Percentiles rank a stretch among this genome's conserved stretches.
These are phyloP conservation scores for Diaporthe humulicola DNA, from an alignment of 2,329 filamentous ascomycete species.

Conservation along the genomic window DNA sequence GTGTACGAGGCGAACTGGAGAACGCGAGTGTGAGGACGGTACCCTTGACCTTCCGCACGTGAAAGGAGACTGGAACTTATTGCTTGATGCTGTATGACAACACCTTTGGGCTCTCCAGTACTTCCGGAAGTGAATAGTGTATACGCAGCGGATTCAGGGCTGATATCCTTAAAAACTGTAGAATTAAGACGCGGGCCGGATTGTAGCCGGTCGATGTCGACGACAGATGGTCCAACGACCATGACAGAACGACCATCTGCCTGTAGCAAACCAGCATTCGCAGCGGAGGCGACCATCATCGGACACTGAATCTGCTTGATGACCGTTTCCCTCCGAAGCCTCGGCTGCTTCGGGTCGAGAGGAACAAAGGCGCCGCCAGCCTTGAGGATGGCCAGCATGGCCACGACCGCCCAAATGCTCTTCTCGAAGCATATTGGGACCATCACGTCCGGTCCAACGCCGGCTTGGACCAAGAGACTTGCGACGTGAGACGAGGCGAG, in stretches of 20 bases:
- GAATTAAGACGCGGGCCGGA: background rate
- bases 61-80: background rate
- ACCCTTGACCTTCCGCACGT: background rate
- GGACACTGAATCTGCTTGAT: background rate
- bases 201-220: background rate
- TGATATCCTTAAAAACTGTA: background rate
- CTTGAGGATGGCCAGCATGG: conserved; percentile 7
- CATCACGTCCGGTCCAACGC: background rate
- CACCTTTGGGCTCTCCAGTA: conserved; percentile 12
- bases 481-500: background rate
- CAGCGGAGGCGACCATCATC: background rate
- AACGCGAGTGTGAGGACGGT: conserved; percentile 15
- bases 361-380: conserved; percentile 6
- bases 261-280: background rate
- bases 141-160: background rate
- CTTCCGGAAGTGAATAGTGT: background rate
- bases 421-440: background rate
- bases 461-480: background rate
- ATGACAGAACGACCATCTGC: background rate
- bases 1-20: conserved; percentile 30
- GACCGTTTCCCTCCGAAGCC: background rate
- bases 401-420: background rate
- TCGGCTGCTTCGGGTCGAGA: background rate
- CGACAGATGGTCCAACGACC: background rate
- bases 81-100: conserved; percentile 9